Evolutionary conservation across 345 rosid genomes (phyloP).

Genomic region (Balakata baccata): DNA sequence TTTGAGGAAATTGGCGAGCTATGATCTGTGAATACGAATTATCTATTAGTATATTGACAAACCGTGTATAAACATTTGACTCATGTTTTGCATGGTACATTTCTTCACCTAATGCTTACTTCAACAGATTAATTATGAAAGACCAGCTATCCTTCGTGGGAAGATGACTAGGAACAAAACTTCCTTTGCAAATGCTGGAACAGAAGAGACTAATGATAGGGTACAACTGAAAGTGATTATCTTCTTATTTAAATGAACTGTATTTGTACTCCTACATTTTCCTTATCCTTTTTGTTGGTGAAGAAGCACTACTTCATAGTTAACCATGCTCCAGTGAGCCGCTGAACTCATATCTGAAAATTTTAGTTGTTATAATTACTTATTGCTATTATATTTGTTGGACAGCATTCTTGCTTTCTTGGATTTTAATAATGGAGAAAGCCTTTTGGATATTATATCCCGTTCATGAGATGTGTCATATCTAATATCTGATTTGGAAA

Average conservation of each 20-base stretch:
- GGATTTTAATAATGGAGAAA: neutral
- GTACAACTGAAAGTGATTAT: neutral
- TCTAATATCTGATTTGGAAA: too few relatives aligned
- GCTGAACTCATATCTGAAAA: neutral
- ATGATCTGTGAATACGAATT: neutral
- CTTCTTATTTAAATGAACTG: neutral
- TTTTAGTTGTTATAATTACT: neutral
- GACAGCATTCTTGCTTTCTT: neutral
- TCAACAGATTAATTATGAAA: constrained; percentile 9
- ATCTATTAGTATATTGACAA: neutral
- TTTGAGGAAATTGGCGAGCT: neutral
- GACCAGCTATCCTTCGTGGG: constrained; percentile 8
- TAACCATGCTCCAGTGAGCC: neutral
- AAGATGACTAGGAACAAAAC: constrained; percentile 3
- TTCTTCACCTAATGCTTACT: constrained; percentile 3
- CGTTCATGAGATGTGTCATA: neutral
- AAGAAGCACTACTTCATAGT: too few relatives aligned
- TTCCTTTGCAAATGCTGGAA: neutral
- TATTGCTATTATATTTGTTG: neutral
- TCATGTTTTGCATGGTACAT: neutral
- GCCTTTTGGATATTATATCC: neutral
- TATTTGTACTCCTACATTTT: neutral
- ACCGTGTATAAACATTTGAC: neutral
- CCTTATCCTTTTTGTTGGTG: neutral
- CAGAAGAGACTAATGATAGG: constrained; percentile 11